A percentile compares a stretch with the other conserved stretches of the same genome.
Conservation (phyloP, 169 alveolate genomes). For the Cystoisospora suis region DNA sequence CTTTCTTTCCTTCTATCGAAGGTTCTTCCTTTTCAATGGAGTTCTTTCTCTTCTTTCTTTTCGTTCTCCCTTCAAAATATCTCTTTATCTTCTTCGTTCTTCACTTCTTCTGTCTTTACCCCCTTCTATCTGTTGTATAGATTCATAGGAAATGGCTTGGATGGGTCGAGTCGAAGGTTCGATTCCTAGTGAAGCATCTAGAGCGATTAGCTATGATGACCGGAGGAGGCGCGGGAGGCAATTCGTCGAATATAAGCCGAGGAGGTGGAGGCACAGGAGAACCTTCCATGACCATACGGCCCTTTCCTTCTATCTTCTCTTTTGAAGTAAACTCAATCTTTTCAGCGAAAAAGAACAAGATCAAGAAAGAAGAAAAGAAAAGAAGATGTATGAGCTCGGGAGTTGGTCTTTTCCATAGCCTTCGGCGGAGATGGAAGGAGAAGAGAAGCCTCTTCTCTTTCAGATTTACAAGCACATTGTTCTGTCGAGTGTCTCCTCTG, state of each 20-base stretch:
- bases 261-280: background rate
- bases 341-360: background rate
- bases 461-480: too few species aligned
- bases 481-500: too few species aligned
- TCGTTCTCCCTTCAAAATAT: too few species aligned
- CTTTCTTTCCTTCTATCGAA: too few species aligned
- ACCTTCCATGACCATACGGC: slow-evolving; percentile 34
- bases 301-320: slow-evolving; percentile 36
- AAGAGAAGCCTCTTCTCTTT: too few species aligned
- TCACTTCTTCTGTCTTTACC: too few species aligned
- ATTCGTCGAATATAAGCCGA: background rate
- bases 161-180: slow-evolving; percentile 75
- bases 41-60: background rate
- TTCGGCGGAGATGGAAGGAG: too few species aligned
- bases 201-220: slow-evolving; percentile 56
- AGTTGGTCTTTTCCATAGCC: too few species aligned
- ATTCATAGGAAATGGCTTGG: slow-evolving; percentile 76
- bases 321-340: background rate
- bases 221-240: background rate
- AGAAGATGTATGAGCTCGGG: too few species aligned
- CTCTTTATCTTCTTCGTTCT: background rate
- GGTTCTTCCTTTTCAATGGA: too few species aligned
- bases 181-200: slow-evolving; percentile 69
- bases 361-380: too few species aligned
- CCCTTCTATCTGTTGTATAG: slow-evolving; percentile 36